Conservation (phyloP, 768 basidiomycete genomes). For the Boletus tomentosulus region DNA sequence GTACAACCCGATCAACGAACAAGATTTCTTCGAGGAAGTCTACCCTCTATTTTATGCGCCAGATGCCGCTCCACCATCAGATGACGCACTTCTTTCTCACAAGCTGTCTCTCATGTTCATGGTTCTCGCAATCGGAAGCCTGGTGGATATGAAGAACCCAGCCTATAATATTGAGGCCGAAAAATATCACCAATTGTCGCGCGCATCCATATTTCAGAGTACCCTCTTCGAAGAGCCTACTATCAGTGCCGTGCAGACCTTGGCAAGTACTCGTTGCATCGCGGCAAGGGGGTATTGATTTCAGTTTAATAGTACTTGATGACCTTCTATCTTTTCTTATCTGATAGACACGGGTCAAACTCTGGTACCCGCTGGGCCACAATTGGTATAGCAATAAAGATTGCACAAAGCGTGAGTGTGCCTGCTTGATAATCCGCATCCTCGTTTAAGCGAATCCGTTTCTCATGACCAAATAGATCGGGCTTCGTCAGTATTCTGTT, state of each 20-base stretch:
- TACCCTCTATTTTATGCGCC: slow-evolving; percentile 54
- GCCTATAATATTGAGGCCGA: slow-evolving; percentile 66
- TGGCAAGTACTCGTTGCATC: slow-evolving; percentile 40
- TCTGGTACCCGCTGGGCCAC: slow-evolving; percentile 64
- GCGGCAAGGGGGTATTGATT: slow-evolving; percentile 29
- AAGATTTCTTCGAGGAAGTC: slow-evolving; percentile 58
- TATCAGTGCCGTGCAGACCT: slow-evolving; percentile 59
- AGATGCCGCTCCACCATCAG: slow-evolving; percentile 39
- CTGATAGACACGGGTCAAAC: slow-evolving; percentile 62
- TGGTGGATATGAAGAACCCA: slow-evolving; percentile 53
- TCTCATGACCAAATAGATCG: slow-evolving; percentile 45
- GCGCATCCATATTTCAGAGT: slow-evolving; percentile 59
- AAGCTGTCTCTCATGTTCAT: slow-evolving; percentile 63
- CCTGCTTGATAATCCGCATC: slow-evolving; percentile 7
- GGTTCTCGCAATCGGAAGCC: slow-evolving; percentile 60
- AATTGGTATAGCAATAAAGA: slow-evolving; percentile 66
- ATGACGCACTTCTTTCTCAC: slow-evolving; percentile 53
- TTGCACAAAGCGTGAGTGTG: slow-evolving; percentile 62
- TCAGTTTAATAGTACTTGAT: slow-evolving; percentile 51
- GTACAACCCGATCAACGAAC: slow-evolving; percentile 63
- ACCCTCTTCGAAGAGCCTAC: slow-evolving; percentile 68
- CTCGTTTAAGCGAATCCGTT: not conserved
- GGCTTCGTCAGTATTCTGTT: slow-evolving; percentile 50
- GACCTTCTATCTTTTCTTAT: slow-evolving; percentile 66
- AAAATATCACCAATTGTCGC: slow-evolving; percentile 64